A percentile compares a stretch with the other conserved stretches of the same genome.
These are phyloP conservation scores for Penicillium verhagenii DNA, from an alignment of 495 filamentous ascomycete species.

Conservation along the genomic window DNA sequence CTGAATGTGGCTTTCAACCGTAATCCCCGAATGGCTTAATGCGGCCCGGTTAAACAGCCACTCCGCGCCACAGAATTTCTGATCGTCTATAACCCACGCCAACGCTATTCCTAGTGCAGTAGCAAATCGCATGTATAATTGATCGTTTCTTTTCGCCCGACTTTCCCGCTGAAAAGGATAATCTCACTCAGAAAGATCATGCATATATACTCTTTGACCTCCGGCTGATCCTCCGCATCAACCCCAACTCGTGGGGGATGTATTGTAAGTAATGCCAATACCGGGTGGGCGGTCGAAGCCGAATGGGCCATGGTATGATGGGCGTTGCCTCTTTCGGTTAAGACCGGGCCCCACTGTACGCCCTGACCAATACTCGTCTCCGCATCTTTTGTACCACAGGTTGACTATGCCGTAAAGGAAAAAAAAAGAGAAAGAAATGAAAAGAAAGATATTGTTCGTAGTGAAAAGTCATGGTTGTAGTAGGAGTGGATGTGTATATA, in stretches of 20 bases:
- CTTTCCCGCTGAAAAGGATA: not conserved
- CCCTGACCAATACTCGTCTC: conserved; percentile 3
- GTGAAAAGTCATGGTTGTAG: no score
- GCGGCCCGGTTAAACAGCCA: not conserved
- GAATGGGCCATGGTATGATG: not conserved
- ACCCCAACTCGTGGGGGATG: not conserved
- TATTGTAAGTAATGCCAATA: not conserved
- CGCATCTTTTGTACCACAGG: conserved; percentile 15
- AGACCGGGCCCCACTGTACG: not conserved
- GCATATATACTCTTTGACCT: not conserved
- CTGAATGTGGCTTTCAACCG: not conserved
- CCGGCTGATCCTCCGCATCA: no score
- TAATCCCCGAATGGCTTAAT: not conserved
- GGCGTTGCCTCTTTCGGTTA: not conserved
- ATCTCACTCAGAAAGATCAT: not conserved
- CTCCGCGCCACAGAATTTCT: not conserved
- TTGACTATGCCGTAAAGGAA: conserved; percentile 2
- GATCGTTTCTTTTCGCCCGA: not conserved
- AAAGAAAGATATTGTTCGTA: conserved; percentile 1
- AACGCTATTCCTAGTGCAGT: not conserved
- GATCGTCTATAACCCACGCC: conserved; percentile 2
- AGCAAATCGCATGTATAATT: not conserved
- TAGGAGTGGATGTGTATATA: conserved; percentile 15
- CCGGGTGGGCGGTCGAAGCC: not conserved
- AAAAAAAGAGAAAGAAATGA: conserved; percentile 8